Evolutionary conservation across 1,284 basidiomycete species (phyloP).

Genomic region (Ganoderma leucocontextum): DNA sequence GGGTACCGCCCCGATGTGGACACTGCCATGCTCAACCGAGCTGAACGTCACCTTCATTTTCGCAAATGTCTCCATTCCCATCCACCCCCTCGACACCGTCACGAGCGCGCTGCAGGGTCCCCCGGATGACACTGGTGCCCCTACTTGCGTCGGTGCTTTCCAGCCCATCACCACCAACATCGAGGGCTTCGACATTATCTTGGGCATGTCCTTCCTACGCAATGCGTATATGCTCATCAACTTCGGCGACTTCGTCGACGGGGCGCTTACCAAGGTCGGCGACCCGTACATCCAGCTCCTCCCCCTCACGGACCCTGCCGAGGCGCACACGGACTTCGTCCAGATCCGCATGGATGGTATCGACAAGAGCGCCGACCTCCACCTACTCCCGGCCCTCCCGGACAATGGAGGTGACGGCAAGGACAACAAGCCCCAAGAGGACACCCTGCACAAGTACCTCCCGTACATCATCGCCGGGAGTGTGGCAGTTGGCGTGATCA

Average conservation of each 20-base stretch:
- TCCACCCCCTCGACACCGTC: slow-evolving; percentile 70
- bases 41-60: slow-evolving; percentile 71
- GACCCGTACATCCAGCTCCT: slow-evolving; percentile 70
- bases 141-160: slow-evolving; percentile 52
- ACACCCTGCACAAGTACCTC: slow-evolving; percentile 40
- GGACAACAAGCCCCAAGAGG: slow-evolving; percentile 22
- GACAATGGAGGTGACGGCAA: slow-evolving; percentile 28
- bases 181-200: slow-evolving; percentile 72
- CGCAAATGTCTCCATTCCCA: slow-evolving; percentile 56
- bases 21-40: slow-evolving; percentile 64
- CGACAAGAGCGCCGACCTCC: slow-evolving; percentile 53
- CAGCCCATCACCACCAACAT: slow-evolving; percentile 69
- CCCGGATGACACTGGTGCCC: slow-evolving; percentile 33
- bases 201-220: slow-evolving; percentile 82
- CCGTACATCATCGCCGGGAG: slow-evolving; percentile 44
- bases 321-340: slow-evolving; percentile 63
- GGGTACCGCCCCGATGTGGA: slow-evolving; percentile 59
- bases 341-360: slow-evolving; percentile 55
- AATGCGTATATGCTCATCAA: slow-evolving; percentile 71
- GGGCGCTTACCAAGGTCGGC: slow-evolving; percentile 41
- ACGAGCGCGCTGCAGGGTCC: slow-evolving; percentile 39
- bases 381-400: slow-evolving; percentile 57
- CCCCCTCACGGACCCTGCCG: slow-evolving; percentile 51
- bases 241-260: slow-evolving; percentile 64
- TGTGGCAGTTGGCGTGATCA: slow-evolving; percentile 35